Percentiles rank a stretch among this genome's conserved stretches.
Conservation (phyloP, 2,329 filamentous ascomycete species). For the Nannizziopsis barbatae region DNA sequence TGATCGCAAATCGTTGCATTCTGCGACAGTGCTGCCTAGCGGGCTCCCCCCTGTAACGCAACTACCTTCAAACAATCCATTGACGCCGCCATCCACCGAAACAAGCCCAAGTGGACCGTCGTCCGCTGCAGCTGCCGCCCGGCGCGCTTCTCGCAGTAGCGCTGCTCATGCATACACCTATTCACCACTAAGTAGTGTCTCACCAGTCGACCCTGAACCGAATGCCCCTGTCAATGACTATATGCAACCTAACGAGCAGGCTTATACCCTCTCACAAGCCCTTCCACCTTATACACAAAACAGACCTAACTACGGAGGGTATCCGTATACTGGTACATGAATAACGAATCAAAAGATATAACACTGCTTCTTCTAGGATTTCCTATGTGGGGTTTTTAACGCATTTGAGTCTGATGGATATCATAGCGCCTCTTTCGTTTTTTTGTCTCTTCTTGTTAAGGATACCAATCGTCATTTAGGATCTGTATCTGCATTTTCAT, state of each 20-base stretch:
- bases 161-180: constrained; percentile 1
- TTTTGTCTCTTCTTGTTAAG: background rate
- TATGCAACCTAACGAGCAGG: background rate
- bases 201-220: background rate
- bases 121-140: background rate
- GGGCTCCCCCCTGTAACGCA: background rate
- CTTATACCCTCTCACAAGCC: background rate
- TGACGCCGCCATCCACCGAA: constrained; percentile 4
- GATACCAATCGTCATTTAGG: constrained; percentile 4
- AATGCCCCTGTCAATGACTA: background rate
- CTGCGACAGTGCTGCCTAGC: background rate
- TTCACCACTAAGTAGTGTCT: constrained; percentile 6
- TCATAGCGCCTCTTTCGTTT: background rate
- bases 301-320: background rate
- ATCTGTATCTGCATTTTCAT: background rate
- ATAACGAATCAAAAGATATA: background rate
- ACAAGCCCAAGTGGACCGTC: constrained; percentile 1
- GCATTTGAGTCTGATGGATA: background rate
- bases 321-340: constrained; percentile 3
- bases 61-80: background rate
- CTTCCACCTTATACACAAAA: background rate
- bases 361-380: too few species aligned
- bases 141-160: constrained; percentile 5
- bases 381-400: background rate
- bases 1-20: background rate